Evolutionary conservation across 2,329 filamentous ascomycete species (phyloP).

Genomic region (Monilinia laxa): DNA sequence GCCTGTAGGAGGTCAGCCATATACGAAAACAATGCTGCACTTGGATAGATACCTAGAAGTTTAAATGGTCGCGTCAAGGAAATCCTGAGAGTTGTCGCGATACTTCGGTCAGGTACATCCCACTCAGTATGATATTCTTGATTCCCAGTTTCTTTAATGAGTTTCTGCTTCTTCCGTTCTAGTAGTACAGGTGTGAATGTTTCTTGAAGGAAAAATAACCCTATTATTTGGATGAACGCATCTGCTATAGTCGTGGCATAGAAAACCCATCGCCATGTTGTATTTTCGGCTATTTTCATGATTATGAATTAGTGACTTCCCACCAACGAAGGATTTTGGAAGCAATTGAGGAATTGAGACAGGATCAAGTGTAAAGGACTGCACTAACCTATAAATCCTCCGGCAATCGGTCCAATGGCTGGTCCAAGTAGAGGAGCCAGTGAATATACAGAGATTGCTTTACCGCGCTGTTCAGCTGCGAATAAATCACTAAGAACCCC

Average conservation of each 20-base stretch:
- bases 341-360: background rate
- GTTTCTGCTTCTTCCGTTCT: conserved; percentile 44
- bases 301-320: background rate
- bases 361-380: too few relatives aligned
- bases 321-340: background rate
- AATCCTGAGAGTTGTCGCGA: conserved; percentile 42
- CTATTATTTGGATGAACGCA: conserved; percentile 46
- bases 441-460: conserved; percentile 42
- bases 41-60: conserved; percentile 43
- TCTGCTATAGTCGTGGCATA: conserved; percentile 50
- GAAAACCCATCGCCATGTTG: conserved; percentile 55
- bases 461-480: conserved; percentile 49
- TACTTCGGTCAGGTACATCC: conserved; percentile 46
- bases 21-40: too few relatives aligned
- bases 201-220: conserved; percentile 47
- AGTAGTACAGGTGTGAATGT: conserved; percentile 52
- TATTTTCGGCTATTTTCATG: conserved; percentile 43
- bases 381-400: background rate
- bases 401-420: conserved; percentile 43
- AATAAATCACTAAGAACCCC: conserved; percentile 49
- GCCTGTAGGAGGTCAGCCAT: conserved; percentile 24
- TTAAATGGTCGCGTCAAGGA: conserved; percentile 50
- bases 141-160: conserved; percentile 55
- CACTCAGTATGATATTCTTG: conserved; percentile 46
- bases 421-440: conserved; percentile 40